Evolutionary conservation across 108 stramenopile genomes (phyloP), one percentile per base, ranked within the genome.

Genomic region (Cyclotella kingstonii): DNA sequence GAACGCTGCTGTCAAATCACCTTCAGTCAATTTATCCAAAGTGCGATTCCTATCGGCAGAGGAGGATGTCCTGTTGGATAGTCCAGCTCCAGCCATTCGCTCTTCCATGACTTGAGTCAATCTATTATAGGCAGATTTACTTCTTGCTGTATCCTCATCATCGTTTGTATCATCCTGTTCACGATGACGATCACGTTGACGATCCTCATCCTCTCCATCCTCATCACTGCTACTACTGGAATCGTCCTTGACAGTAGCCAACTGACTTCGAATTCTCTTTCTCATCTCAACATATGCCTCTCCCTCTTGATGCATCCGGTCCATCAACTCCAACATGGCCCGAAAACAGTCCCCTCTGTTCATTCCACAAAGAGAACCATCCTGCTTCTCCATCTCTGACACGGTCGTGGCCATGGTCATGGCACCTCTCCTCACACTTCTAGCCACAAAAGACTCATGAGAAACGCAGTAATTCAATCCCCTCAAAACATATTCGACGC

Each of bases 401-500:
- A 23, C 42, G n/a, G n/a, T n/a, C n/a, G n/a, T n/a, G n/a, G n/a
- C 63, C 26, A 57, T 28, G 18, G 66, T 33, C 84, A 78, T 82
- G 39, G 21, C 52, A 31, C 74, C 74, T 10, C 14, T 23, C 10
- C n/a, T 15, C 46, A 78, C 27, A 44, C 34, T 22, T 38, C 61
- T 65, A 10, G 49, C 19, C 38, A 63, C 68, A 25, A 57, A 81
- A 6, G 60, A 64, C 18, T 50, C 65, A 18, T 22, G 48, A 11
- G 73, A 63, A 48, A 73, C 35, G 5, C 27, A 7, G 26, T 56
- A 66, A 40, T 59, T 78, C 58, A 80, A 30, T 27, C 87, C 87
- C 40, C 84, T 59, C 57, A 85, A 34, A 21, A 88, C 15, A 42
- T 79, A 88, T 46, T 88, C 87, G 7, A 71, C 82, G 12, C 70